Percentiles rank a stretch among this genome's conserved stretches.
Evolutionary conservation across 2,329 filamentous ascomycete species (phyloP).

Genomic region (Camillea tinctor): DNA sequence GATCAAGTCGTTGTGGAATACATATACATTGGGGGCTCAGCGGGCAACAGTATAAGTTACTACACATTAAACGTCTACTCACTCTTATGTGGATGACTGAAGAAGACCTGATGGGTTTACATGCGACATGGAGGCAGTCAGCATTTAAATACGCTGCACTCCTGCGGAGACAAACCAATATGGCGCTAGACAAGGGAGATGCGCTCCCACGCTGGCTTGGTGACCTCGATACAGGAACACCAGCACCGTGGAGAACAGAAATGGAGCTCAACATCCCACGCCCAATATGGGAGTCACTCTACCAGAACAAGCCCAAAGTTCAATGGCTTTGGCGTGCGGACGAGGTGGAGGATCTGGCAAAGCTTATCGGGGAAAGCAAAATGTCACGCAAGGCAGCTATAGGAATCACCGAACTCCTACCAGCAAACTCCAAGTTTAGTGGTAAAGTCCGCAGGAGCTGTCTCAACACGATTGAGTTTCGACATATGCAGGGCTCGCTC

Average conservation of each 20-base stretch:
- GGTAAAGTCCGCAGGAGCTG: conserved; percentile 15
- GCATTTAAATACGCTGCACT: conserved; percentile 14
- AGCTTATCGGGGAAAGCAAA: conserved; percentile 8
- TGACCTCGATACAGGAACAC: conserved; percentile 1
- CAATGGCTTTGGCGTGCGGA: conserved; percentile 19
- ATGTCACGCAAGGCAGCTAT: conserved; percentile 12
- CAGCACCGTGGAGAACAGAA: conserved; percentile 5
- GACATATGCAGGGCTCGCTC: conserved; percentile 19
- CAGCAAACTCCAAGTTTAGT: conserved; percentile 8
- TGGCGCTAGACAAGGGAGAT: conserved; percentile 6
- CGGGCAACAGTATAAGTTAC: conserved; percentile 8
- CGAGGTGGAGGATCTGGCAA: conserved; percentile 12
- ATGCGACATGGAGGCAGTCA: conserved; percentile 13
- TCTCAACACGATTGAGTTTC: conserved; percentile 16
- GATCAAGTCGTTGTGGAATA: conserved; percentile 12
- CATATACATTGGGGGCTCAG: conserved; percentile 17
- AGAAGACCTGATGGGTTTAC: conserved; percentile 13
- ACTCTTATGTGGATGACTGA: conserved; percentile 17
- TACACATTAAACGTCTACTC: conserved; percentile 10
- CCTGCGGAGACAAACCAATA: conserved; percentile 13
- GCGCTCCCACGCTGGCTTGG: conserved; percentile 11
- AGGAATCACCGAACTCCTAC: conserved; percentile 12
- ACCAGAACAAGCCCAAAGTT: conserved; percentile 9
- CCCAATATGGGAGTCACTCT: conserved; percentile 2
- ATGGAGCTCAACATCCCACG: conserved; percentile 16